Conservation (phyloP, 225 moss, liverwort and hornwort species). For the Neckera pumila region DNA sequence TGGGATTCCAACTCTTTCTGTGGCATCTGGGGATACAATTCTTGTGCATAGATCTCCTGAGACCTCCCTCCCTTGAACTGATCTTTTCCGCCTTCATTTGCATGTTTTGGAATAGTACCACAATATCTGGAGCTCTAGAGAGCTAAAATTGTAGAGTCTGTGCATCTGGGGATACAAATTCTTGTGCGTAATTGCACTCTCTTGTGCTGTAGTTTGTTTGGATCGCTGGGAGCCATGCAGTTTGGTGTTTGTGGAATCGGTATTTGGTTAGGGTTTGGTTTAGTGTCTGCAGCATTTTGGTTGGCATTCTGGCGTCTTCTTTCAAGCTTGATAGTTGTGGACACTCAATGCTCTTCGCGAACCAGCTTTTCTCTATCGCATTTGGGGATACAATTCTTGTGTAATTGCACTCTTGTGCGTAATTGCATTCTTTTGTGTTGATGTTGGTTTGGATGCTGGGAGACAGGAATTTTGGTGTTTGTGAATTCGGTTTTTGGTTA, state of each 20-base stretch:
- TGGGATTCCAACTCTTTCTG: not conserved
- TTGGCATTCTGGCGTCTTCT: not conserved
- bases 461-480: too few relatives aligned
- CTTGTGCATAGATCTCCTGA: not conserved
- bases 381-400: too few relatives aligned
- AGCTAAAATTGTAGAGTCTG: not conserved
- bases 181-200: not conserved
- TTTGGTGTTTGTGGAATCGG: not conserved
- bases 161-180: not conserved
- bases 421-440: too few relatives aligned
- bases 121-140: not conserved
- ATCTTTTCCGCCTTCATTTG: not conserved
- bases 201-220: not conserved
- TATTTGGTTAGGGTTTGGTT: not conserved
- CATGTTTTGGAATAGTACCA: not conserved
- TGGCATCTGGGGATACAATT: not conserved
- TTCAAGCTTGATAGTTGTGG: not conserved
- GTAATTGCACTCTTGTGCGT: not conserved
- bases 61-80: not conserved
- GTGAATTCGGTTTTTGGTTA: not conserved
- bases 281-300: not conserved
- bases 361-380: not conserved
- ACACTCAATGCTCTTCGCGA: not conserved
- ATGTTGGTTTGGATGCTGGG: too few relatives aligned
- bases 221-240: not conserved